Evolutionary conservation across 1,139 yeast genomes (phyloP).

Genomic region (Cylindricascospora bacillispora): DNA sequence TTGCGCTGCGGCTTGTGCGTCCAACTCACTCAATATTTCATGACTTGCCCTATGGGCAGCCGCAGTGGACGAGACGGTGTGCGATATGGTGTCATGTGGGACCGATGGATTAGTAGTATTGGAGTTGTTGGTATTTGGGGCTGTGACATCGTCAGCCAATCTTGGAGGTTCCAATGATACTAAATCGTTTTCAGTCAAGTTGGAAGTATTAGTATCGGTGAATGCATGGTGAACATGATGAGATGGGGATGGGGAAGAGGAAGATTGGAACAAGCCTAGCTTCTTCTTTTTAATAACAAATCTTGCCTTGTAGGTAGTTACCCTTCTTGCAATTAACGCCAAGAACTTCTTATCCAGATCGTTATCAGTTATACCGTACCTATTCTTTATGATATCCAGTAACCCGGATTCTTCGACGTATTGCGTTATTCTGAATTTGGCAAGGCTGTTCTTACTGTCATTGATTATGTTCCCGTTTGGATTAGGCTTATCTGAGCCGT

Average conservation of each 20-base stretch:
- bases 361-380: constrained; percentile 21
- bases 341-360: constrained; percentile 22
- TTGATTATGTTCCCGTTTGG: background rate
- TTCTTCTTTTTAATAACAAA: constrained; percentile 25
- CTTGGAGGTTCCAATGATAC: too few relatives aligned
- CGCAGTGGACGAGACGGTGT: background rate
- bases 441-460: constrained; percentile 4
- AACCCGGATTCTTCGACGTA: constrained; percentile 26
- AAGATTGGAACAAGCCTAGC: constrained; percentile 10
- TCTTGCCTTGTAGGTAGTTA: constrained; percentile 26
- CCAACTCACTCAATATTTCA: background rate
- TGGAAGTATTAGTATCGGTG: background rate
- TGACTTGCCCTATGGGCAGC: background rate
- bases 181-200: background rate
- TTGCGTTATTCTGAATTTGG: constrained; percentile 24
- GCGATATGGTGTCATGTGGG: background rate
- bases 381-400: constrained; percentile 19
- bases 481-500: background rate
- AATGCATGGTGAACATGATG: background rate
- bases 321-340: constrained; percentile 25
- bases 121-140: background rate
- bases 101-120: background rate
- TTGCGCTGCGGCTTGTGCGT: constrained; percentile 8
- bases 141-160: too few relatives aligned
- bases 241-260: background rate